These are phyloP conservation scores for Calonectria ilicicola DNA, from an alignment of 2,329 filamentous ascomycete species.

Conservation along the genomic window DNA sequence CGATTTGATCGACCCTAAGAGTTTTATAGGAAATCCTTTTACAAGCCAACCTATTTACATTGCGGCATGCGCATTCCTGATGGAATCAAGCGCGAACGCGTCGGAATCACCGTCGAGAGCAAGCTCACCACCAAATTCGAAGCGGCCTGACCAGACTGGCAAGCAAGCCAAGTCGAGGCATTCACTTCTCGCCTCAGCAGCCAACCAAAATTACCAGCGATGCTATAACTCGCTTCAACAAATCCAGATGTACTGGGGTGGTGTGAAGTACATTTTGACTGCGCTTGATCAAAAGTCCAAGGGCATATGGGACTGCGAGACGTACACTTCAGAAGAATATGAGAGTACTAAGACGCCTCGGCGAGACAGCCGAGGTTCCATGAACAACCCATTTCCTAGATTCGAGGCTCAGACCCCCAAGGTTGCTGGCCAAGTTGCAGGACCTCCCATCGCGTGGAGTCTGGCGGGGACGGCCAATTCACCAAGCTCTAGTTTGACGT, in stretches of 20 bases:
- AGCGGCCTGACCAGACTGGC: conserved; percentile 13
- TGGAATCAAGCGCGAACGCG: conserved; percentile 81
- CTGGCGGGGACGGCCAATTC: conserved; percentile 90
- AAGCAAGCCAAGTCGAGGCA: conserved; percentile 68
- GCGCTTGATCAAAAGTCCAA: conserved; percentile 89
- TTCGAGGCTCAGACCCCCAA: conserved; percentile 62
- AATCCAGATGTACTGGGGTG: conserved; percentile 87
- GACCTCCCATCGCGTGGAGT: conserved; percentile 80
- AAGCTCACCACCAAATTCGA: conserved; percentile 57
- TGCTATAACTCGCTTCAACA: conserved; percentile 88
- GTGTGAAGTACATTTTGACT: conserved; percentile 87
- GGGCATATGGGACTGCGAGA: conserved; percentile 83
- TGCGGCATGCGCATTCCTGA: conserved; percentile 87
- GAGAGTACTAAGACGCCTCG: conserved; percentile 73
- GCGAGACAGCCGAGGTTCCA: conserved; percentile 50
- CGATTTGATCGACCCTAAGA: conserved; percentile 86
- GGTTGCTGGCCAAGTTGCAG: conserved; percentile 52
- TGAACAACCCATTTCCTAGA: conserved; percentile 56
- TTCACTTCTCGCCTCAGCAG: conserved; percentile 81
- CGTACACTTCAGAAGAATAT: conserved; percentile 78
- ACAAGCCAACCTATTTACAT: conserved; percentile 94
- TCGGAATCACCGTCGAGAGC: conserved; percentile 71
- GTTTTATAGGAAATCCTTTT: conserved; percentile 89
- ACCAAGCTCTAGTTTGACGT: conserved; percentile 83
- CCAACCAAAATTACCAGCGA: conserved; percentile 87